phyloP scores from a whole-genome alignment of 2,329 filamentous ascomycete genomes.

The Penicillium freii region DNA sequence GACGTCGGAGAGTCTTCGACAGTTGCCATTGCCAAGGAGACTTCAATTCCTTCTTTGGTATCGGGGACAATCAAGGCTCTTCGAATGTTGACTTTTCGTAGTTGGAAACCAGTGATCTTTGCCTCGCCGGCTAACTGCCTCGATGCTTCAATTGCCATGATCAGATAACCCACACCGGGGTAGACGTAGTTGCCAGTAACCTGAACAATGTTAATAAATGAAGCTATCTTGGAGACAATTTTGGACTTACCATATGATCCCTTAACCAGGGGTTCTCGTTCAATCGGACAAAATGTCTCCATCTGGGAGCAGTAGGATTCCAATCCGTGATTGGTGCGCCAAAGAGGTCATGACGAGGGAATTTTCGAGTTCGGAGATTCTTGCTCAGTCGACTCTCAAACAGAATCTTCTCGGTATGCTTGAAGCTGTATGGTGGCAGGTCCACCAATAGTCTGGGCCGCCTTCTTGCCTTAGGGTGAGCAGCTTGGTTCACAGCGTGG shows the following conservation, averaged over 20 bases:
- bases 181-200: constrained; percentile 25
- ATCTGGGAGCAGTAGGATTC: constrained; percentile 27
- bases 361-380: constrained; percentile 26
- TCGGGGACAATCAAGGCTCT: constrained; percentile 32
- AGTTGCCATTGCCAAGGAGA: constrained; percentile 26
- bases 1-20: constrained; percentile 21
- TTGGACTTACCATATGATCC: constrained; percentile 27
- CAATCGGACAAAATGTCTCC: constrained; percentile 32
- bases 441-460: constrained; percentile 22
- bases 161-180: constrained; percentile 30
- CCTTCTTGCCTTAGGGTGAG: background rate
- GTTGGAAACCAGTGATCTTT: constrained; percentile 14
- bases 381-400: constrained; percentile 31
- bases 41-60: constrained; percentile 32
- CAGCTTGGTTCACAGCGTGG: constrained; percentile 24
- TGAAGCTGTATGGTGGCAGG: constrained; percentile 31
- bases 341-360: constrained; percentile 32
- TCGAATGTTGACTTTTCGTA: constrained; percentile 29
- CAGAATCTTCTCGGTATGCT: constrained; percentile 24
- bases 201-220: constrained; percentile 9
- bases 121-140: constrained; percentile 22
- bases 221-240: too few species aligned
- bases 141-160: constrained; percentile 33
- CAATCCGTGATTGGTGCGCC: constrained; percentile 32
- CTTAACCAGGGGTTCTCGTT: constrained; percentile 34